Conservation (phyloP, 2,329 filamentous ascomycete genomes). For the Hymenoscyphus salicellus region DNA sequence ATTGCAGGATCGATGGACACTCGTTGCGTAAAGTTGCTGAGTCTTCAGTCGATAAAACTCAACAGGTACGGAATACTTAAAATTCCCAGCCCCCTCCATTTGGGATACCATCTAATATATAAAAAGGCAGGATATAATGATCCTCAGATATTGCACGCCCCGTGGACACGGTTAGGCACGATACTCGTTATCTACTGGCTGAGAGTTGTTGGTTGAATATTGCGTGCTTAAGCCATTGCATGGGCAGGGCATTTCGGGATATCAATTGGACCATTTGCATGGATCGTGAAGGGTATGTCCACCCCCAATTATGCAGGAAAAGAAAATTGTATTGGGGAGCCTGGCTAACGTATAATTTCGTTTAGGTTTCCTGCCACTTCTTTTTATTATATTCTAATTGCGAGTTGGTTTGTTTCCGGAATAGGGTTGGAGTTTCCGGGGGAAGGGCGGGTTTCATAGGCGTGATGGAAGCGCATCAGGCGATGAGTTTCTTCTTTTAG, state of each 20-base stretch:
- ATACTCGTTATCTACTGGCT: not conserved
- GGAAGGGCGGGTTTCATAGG: not conserved
- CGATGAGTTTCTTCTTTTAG: not conserved
- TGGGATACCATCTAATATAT: not conserved
- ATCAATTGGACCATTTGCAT: not conserved
- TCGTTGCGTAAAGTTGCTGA: not conserved
- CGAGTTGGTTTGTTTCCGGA: not conserved
- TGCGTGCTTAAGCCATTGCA: constrained; percentile 3
- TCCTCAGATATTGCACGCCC: not conserved
- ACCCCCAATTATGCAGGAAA: not conserved
- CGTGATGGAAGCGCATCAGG: not conserved
- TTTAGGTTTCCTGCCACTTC: not conserved
- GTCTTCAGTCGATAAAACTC: not conserved
- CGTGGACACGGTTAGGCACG: not conserved
- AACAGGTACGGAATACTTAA: not conserved
- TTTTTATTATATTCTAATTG: not conserved
- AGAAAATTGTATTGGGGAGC: not conserved
- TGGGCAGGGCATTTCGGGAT: not conserved
- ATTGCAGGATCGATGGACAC: not conserved
- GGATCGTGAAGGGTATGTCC: not conserved
- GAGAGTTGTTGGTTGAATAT: not conserved
- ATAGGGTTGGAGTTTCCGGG: not conserved
- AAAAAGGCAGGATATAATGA: not conserved
- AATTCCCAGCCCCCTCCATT: not conserved
- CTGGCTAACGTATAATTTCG: not conserved